Evolutionary conservation across 2,329 filamentous ascomycete species (phyloP).

Genomic region (Fusarium luffae): DNA sequence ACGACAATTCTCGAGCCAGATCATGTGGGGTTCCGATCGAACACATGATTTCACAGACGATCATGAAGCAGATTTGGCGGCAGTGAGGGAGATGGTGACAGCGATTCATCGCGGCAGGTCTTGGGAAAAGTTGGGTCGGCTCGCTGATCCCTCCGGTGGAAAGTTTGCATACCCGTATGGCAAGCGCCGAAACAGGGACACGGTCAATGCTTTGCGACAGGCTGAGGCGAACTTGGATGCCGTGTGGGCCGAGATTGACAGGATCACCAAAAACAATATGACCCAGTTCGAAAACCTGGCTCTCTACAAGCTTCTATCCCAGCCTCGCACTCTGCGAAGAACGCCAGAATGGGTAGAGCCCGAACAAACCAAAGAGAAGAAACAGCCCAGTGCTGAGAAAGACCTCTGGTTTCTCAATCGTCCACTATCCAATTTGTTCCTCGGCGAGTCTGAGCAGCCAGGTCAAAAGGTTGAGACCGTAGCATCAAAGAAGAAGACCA

Average conservation of each 20-base stretch:
- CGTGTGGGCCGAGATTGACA: not conserved
- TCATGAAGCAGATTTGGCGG: no score
- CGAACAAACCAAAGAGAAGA: not conserved
- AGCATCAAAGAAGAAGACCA: not conserved
- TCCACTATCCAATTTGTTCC: not conserved
- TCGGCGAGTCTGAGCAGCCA: not conserved
- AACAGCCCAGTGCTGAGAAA: fast-evolving
- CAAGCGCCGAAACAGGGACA: not conserved
- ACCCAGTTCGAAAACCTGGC: fast-evolving
- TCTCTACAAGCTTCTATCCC: not conserved
- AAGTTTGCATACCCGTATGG: not conserved
- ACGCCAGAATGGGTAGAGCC: not conserved
- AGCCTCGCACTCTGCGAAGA: not conserved
- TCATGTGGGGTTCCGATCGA: no score
- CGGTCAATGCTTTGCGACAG: not conserved
- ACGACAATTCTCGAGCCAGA: not conserved
- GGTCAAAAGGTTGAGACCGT: not conserved
- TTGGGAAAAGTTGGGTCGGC: not conserved
- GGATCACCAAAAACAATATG: fast-evolving
- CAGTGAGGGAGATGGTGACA: no score
- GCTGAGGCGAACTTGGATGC: not conserved
- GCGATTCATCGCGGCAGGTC: no score
- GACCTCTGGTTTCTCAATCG: not conserved
- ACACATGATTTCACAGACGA: no score
- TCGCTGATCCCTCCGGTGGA: not conserved